Conservation (phyloP, 257 asterid species). For the Solanum stenotomum region DNA sequence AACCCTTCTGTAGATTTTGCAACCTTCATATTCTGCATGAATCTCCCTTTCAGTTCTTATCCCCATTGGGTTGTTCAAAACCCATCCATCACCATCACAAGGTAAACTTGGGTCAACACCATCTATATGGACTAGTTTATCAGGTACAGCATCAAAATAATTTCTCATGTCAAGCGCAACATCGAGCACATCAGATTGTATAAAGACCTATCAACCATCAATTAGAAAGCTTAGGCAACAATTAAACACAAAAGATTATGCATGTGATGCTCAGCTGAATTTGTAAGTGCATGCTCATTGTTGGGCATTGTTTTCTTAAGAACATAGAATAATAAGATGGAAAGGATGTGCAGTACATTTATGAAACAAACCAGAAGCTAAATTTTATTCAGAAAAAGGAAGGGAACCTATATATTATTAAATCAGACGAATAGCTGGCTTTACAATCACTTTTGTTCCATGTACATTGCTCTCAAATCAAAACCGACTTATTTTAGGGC, state of each 20-base stretch:
- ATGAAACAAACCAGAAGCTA: not conserved
- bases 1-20: conserved; percentile 68
- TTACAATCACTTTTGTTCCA: not conserved
- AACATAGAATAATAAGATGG: not conserved
- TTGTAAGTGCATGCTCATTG: not conserved
- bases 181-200: conserved; percentile 77
- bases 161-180: conserved; percentile 86
- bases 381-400: not conserved
- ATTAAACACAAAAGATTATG: not conserved
- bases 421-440: not conserved
- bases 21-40: conserved; percentile 81
- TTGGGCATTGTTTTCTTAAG: not conserved
- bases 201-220: conserved; percentile 48
- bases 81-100: conserved; percentile 73
- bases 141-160: conserved; percentile 47
- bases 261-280: not conserved
- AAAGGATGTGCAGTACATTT: not conserved
- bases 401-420: not conserved
- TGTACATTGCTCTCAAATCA: not conserved
- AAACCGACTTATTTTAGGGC: not conserved
- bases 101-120: conserved; percentile 20
- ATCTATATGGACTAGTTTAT: conserved; percentile 50
- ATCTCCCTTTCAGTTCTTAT: conserved; percentile 85
- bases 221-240: not conserved
- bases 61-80: conserved; percentile 76